Evolutionary conservation across 164 flowering plant genomes (phyloP).

Genomic region (Chloranthus sessilifolius): DNA sequence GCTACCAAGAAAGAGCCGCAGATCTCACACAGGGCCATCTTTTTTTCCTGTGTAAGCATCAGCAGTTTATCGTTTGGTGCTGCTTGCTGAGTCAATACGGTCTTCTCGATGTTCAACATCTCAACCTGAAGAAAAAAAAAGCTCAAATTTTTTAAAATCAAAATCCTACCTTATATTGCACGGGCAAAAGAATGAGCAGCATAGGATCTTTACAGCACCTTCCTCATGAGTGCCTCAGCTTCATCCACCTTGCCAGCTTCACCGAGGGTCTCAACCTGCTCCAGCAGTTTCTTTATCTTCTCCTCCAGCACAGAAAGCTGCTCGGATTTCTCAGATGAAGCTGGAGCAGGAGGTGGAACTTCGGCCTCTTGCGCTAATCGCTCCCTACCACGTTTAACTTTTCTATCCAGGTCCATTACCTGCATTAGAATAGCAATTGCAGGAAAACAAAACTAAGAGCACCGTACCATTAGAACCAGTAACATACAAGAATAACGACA

Average conservation of each 20-base stretch:
- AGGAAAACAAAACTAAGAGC: not conserved
- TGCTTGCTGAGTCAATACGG: conserved; percentile 52
- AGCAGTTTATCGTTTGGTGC: conserved; percentile 54
- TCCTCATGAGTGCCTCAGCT: conserved; percentile 98
- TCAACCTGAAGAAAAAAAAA: conserved; percentile 58
- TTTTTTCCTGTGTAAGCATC: conserved; percentile 88
- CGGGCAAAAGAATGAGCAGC: not conserved
- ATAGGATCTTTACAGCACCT: conserved; percentile 34
- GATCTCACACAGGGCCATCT: conserved; percentile 92
- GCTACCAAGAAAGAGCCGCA: conserved; percentile 98
- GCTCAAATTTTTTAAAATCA: not conserved
- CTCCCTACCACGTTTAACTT: conserved; percentile 91
- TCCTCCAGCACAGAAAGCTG: conserved; percentile 84
- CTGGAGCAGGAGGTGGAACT: conserved; percentile 61
- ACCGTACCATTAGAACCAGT: not conserved
- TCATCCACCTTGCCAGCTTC: conserved; percentile 99
- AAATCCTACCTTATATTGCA: not conserved
- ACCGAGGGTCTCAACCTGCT: conserved; percentile 95
- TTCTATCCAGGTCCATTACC: conserved; percentile 93
- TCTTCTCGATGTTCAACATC: conserved; percentile 69
- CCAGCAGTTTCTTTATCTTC: conserved; percentile 88
- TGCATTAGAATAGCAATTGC: conserved; percentile 18
- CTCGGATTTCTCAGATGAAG: conserved; percentile 79
- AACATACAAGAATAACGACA: not conserved
- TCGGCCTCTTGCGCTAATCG: conserved; percentile 87